Base-by-base conservation (phyloP, 306 rosid genomes). In the Casuarina equisetifolia region DNA sequence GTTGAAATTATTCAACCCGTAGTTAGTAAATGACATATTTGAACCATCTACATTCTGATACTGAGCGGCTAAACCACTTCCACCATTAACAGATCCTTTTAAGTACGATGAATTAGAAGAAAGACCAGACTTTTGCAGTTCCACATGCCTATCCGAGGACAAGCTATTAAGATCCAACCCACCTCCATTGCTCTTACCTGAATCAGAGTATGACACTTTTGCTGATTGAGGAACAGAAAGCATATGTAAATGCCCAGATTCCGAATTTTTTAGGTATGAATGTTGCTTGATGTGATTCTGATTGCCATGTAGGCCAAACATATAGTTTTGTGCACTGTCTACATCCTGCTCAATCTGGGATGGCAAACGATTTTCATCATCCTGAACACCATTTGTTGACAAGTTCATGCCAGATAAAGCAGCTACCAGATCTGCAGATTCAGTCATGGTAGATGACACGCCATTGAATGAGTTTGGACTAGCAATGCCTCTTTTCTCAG, bases 371-470 rank as follows among this genome's bases (percentile, higher is more conserved):
- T 84, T 84, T 13, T 91, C 91, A 72, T 88, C 88, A 69, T 87
- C 91, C 48, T 83, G 51, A 55, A 50, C 83, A 48, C 84, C 93
- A 77, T 87, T 90, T 19, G 92, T 55, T 50, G 97, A 83, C 85
- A 95, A 84, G 75, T 87, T 89, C 97, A 92, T 91, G 66, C 89
- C 86, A 15, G 99, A 88, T 25, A 95, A 85, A 35, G 97, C 91
- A 66, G 89, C 88, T 76, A 85, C 92, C 76, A 95, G 75, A 82
- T 92, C 97, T 43, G 89, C 81, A 42, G 99, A 82, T 36, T 88
- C 99, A 40, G 80, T 89, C 66, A 80, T 75, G 73, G 88, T 81
- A 74, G 98, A 79, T 74, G 97, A 86, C 81, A 86, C 81, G 43
- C 85, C 87, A 84, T 87, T 81, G 52, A 75, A 89, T 59, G 93